These are phyloP conservation scores for Polysphondylium violaceum DNA, from an alignment of 78 protist species.

Conservation along the genomic window DNA sequence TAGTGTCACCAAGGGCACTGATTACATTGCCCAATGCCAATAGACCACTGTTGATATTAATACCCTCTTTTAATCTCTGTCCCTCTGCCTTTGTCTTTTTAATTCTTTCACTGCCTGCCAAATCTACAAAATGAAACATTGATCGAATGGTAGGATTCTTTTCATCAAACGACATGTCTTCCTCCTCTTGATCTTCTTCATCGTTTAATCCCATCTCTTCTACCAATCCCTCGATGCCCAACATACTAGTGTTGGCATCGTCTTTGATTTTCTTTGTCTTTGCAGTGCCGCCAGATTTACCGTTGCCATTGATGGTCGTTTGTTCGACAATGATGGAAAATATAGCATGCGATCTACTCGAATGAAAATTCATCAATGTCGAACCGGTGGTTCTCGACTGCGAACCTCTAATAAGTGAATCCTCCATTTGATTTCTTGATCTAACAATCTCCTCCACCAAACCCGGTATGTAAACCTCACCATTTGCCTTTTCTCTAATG, in stretches of 20 bases:
- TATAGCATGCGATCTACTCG: constrained; percentile 97
- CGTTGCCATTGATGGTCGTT: background rate
- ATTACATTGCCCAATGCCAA: constrained; percentile 97
- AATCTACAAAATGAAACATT: constrained; percentile 89
- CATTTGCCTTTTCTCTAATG: constrained; percentile 64
- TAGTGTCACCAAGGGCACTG: constrained; percentile 88
- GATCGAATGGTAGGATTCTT: constrained; percentile 64
- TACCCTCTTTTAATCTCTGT: constrained; percentile 90
- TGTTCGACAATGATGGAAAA: constrained; percentile 82
- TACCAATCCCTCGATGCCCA: too few relatives aligned
- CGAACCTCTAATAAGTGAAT: constrained; percentile 80
- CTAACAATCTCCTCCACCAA: constrained; percentile 82
- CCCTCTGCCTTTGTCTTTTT: constrained; percentile 79
- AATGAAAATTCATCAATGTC: constrained; percentile 82
- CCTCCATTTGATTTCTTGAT: constrained; percentile 74
- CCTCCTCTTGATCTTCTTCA: background rate
- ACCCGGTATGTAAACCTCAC: constrained; percentile 72
- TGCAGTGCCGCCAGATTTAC: background rate
- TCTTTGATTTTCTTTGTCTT: background rate
- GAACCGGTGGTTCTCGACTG: constrained; percentile 83
- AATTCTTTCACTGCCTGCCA: constrained; percentile 97
- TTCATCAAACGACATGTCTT: constrained; percentile 44
- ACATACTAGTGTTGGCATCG: background rate
- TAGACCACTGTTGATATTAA: constrained; percentile 95
- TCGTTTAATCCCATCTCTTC: background rate